A percentile compares a stretch with the other conserved stretches of the same genome.
Evolutionary conservation across 257 asterid genomes (phyloP).

Genomic region (Forsythia viridissima): DNA sequence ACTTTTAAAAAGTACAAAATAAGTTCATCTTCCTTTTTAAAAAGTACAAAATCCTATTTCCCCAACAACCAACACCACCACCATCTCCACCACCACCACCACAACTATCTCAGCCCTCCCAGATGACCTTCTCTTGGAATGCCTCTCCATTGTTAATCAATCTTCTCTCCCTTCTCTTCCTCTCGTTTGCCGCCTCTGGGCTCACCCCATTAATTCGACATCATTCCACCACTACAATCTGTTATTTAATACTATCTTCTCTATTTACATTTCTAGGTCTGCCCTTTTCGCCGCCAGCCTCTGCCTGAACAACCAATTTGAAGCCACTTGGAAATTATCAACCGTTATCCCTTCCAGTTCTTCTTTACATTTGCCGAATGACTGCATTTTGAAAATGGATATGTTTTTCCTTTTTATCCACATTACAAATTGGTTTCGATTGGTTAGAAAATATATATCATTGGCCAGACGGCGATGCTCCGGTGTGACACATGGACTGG

Average conservation of each 20-base stretch:
- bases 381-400: too few relatives aligned
- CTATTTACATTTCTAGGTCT: slow-evolving; percentile 56
- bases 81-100: slow-evolving; percentile 36
- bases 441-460: slow-evolving; percentile 68
- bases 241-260: slow-evolving; percentile 52
- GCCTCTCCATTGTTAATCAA: slow-evolving; percentile 64
- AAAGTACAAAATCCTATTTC: slow-evolving; percentile 91
- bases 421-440: slow-evolving; percentile 55
- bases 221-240: slow-evolving; percentile 56
- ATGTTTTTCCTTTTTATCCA: slow-evolving; percentile 41
- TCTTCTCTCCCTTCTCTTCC: slow-evolving; percentile 67
- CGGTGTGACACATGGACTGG: slow-evolving; percentile 91
- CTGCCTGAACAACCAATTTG: slow-evolving; percentile 35
- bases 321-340: slow-evolving; percentile 55
- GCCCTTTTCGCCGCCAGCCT: slow-evolving; percentile 67
- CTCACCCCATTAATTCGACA: slow-evolving; percentile 59
- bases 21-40: too few relatives aligned
- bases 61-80: slow-evolving; percentile 68
- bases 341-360: slow-evolving; percentile 50
- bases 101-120: slow-evolving; percentile 70
- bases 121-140: slow-evolving; percentile 80
- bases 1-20: too few relatives aligned
- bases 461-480: slow-evolving; percentile 69
- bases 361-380: slow-evolving; percentile 26
- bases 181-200: slow-evolving; percentile 88